Evolutionary conservation across 805 yeast species (phyloP).

Genomic region (Middelhovenomyces tepae): DNA sequence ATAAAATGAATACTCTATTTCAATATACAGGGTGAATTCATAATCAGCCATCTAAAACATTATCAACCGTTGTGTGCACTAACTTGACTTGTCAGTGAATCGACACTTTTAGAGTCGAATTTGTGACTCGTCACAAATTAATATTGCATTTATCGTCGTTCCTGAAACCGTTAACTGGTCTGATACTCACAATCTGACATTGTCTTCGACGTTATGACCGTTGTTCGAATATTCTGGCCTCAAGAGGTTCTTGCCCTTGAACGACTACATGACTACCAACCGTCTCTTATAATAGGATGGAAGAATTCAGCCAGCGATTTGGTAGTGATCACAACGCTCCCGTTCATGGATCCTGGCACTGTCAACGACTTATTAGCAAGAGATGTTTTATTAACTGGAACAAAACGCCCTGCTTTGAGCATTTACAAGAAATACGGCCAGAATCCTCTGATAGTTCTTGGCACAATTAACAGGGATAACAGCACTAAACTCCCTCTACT

Average conservation of each 20-base stretch:
- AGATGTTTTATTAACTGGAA: conserved; percentile 14
- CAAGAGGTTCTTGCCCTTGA: conserved; percentile 21
- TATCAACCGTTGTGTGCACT: not conserved
- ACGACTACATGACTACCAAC: conserved; percentile 9
- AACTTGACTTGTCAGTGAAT: conserved; percentile 1
- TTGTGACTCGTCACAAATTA: conserved; percentile 1
- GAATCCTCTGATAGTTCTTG: conserved; percentile 15
- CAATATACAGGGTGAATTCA: no score
- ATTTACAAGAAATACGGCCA: conserved; percentile 16
- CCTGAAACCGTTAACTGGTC: no score
- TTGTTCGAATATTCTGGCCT: conserved; percentile 28
- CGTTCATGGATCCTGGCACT: conserved; percentile 14
- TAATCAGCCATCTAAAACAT: no score
- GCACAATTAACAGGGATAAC: conserved; percentile 9
- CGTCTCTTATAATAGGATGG: conserved; percentile 21
- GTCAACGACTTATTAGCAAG: conserved; percentile 13
- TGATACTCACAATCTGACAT: not conserved
- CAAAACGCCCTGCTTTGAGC: conserved; percentile 9
- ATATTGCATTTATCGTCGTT: no score
- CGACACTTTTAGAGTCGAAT: not conserved
- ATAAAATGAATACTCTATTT: no score
- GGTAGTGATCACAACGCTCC: conserved; percentile 21
- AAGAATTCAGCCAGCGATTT: conserved; percentile 14
- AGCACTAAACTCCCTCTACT: conserved; percentile 1
- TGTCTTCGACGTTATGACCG: conserved; percentile 5